Evolutionary conservation across 2,329 filamentous ascomycete species (phyloP), one percentile per base, ranked within the genome.

Genomic region (Phialocephala subalpina): DNA sequence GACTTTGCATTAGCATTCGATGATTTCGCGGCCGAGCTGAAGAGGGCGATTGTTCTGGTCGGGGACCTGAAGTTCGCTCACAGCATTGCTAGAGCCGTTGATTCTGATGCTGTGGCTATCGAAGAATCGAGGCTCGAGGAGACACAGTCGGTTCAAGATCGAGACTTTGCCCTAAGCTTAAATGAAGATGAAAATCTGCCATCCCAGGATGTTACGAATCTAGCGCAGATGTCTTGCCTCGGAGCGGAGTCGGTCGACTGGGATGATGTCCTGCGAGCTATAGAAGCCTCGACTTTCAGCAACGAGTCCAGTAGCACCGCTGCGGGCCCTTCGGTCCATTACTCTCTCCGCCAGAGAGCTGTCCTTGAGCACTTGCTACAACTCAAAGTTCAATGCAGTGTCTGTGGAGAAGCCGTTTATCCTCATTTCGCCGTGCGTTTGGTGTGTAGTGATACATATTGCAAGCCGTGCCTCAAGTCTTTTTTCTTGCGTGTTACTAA

Each of bases 1-100:
- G 70, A 73, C 45, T 67, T 63, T 64, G 57, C 56, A 57, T 62
- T 73, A 58, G 70, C 68, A 70, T 70, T 72, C 40, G 63, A 70
- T 67, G 65, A 70, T 62, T 73, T 72, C 38, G 63, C 72, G 65
- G 57, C 66, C 22, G 67, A 73, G 60, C 52, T 73, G 53, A 64
- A 70, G 60, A 73, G 69, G 61, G 62, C 63, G 2, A 27, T 70
- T 53, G 6, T 65, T 35, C 56, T 69, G 42, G 40, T 72, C 35
- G 65, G 69, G 65, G 70, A 73, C 56, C 58, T 71, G 58, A 73
- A 69, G 60, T 55, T 73, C 49, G 70, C 71, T 63, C 71, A 72
- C 49, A 70, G 68, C 61, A 70, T 72, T 63, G 65, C 68, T 45
- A 65, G 65, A 64, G 70, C 68, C 22, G 67, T 72, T 58, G 63